These are phyloP conservation scores for Candida berthetii DNA, from an alignment of 805 yeast genomes.

Conservation along the genomic window DNA sequence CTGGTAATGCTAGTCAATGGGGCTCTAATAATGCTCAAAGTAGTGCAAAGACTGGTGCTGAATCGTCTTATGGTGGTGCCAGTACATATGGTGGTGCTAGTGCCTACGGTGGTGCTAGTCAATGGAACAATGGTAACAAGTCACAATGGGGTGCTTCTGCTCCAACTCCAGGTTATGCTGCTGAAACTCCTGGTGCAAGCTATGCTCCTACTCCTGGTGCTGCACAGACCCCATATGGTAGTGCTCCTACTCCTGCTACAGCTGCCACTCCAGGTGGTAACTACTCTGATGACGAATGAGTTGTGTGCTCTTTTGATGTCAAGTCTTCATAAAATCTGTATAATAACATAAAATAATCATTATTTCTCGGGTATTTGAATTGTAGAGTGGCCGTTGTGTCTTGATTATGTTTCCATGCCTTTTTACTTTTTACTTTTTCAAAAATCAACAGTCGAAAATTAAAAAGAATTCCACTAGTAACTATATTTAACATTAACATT, in stretches of 20 bases:
- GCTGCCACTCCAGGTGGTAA: slow-evolving; percentile 8
- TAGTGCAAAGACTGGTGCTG: slow-evolving; percentile 25
- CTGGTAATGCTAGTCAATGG: slow-evolving; percentile 38
- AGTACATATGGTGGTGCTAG: slow-evolving; percentile 31
- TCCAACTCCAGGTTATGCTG: slow-evolving; percentile 27
- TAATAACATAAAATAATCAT: not conserved
- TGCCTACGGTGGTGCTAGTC: slow-evolving; percentile 32
- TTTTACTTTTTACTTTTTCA: too few relatives aligned
- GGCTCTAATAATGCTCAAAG: slow-evolving; percentile 31
- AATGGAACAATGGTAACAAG: not conserved
- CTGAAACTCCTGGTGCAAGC: slow-evolving; percentile 33
- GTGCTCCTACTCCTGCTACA: not conserved
- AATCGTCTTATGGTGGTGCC: slow-evolving; percentile 35
- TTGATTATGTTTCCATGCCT: too few relatives aligned
- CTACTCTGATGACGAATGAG: not conserved
- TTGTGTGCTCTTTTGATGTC: too few relatives aligned
- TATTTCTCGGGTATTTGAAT: too few relatives aligned
- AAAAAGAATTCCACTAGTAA: too few relatives aligned
- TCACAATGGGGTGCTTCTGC: slow-evolving; percentile 6
- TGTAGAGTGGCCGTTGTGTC: too few relatives aligned
- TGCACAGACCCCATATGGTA: slow-evolving; percentile 10
- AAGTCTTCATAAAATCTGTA: not conserved
- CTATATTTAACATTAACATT: too few relatives aligned
- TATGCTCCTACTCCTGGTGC: slow-evolving; percentile 15
- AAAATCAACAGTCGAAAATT: too few relatives aligned